phyloP scores from a whole-genome alignment of 192 early-diverging fungal species.

The Chytriomyces hyalinus region DNA sequence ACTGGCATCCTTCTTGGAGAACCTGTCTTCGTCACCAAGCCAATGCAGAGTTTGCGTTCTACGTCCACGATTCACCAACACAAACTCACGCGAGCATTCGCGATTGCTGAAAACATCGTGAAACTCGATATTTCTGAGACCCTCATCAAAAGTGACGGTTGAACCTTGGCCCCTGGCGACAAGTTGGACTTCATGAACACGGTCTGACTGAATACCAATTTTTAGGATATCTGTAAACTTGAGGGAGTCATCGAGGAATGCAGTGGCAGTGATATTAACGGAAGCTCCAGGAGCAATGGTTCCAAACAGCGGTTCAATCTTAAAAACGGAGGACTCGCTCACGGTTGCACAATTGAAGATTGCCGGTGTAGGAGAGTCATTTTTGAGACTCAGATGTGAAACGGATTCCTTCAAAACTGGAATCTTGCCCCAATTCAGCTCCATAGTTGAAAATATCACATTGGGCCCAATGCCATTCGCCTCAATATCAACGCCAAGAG shows the following conservation, averaged over 20 bases:
- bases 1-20: slow-evolving; percentile 32
- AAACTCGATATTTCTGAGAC: slow-evolving; percentile 54
- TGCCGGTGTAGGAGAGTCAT: slow-evolving; percentile 61
- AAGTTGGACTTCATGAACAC: slow-evolving; percentile 57
- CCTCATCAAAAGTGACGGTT: slow-evolving; percentile 60
- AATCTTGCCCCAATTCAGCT: slow-evolving; percentile 65
- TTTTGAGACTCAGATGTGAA: slow-evolving; percentile 43
- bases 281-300: slow-evolving; percentile 43
- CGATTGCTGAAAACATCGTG: slow-evolving; percentile 64
- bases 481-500: slow-evolving; percentile 49
- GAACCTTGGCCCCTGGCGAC: slow-evolving; percentile 59
- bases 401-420: slow-evolving; percentile 47
- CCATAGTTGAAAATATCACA: slow-evolving; percentile 50
- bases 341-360: slow-evolving; percentile 51
- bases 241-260: slow-evolving; percentile 59
- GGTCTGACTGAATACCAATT: slow-evolving; percentile 45
- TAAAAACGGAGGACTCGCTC: slow-evolving; percentile 53
- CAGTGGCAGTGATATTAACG: slow-evolving; percentile 47
- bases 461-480: slow-evolving; percentile 62
- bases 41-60: slow-evolving; percentile 60
- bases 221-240: slow-evolving; percentile 67
- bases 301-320: slow-evolving; percentile 45
- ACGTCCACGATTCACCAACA: slow-evolving; percentile 55
- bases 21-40: slow-evolving; percentile 44
- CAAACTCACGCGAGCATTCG: slow-evolving; percentile 54